Base-by-base conservation (phyloP, 139 green algal species). In the Chlamydomonas urium region DNA sequence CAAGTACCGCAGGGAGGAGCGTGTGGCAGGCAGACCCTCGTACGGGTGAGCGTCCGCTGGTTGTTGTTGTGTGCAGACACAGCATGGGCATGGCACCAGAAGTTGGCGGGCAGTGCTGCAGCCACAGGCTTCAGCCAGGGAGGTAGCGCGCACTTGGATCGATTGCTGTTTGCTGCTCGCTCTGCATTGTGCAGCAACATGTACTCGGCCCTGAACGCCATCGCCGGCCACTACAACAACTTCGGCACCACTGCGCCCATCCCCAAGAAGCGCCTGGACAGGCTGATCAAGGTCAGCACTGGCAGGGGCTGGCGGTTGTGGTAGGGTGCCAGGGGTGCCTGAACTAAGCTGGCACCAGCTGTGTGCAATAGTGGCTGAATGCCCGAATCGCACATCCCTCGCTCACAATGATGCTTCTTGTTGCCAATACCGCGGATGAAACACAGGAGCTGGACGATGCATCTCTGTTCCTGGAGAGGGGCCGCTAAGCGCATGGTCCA, bases 211-310 rank as follows among this genome's bases (percentile, higher is more conserved):
- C 58, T 97, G 31, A 97, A 97, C 74, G 90, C 93, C 0, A 66
- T 97, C 48, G 85, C 89, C 6, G 93, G 93, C 24, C 93, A 97
- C 81, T 93, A 91, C 83, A 97, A 96, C 87, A 93, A 77, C 71
- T 97, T 97, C 79, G 93, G 93, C 23, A 53, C 81, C 38, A 82
- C 77, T 4, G 73, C 90, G 0, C 90, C 88, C n/a, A 81, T 97
- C 66, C 93, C 93, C 48, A 95, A 94, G 82, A 97, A 97, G 83
- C 85, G 93, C 45, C 60, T 96, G 57, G 92, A 96, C 32, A 85
- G 93, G 60, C 82, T 97, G 45, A 72, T 81, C 45, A 96, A 96
- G 90, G 90, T 89, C 47, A n/a, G n/a, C n/a, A 21, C 3, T n/a
- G n/a, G n/a, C n/a, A n/a, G n/a, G n/a, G n/a, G n/a, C n/a, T n/a